Percentiles rank a stretch among this genome's conserved stretches.
Evolutionary conservation across 164 flowering plant species (phyloP).

Genomic region (Warburgia ugandensis): DNA sequence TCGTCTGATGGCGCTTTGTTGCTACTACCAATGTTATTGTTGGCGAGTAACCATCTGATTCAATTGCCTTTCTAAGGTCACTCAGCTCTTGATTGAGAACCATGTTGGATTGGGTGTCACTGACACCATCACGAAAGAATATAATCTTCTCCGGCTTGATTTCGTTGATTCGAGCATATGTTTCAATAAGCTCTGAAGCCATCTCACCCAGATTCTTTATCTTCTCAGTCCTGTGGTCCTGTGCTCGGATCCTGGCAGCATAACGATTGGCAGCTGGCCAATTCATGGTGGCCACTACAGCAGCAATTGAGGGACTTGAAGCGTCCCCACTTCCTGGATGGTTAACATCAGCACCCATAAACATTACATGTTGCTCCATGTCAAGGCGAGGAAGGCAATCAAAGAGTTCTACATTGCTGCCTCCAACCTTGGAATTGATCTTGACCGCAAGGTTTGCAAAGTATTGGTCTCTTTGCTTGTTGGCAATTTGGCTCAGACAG

Average conservation of each 20-base stretch:
- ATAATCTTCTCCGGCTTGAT: conserved; percentile 49
- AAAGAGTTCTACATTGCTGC: conserved; percentile 59
- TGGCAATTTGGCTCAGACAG: conserved; percentile 35
- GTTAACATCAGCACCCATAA: conserved; percentile 85
- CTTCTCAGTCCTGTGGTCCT: conserved; percentile 38
- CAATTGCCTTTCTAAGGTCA: conserved; percentile 22
- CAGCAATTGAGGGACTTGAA: conserved; percentile 63
- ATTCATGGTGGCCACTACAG: conserved; percentile 66
- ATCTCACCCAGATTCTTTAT: conserved; percentile 48
- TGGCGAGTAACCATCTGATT: conserved; percentile 31
- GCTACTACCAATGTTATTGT: conserved; percentile 62
- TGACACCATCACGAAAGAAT: conserved; percentile 81
- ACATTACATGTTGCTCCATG: conserved; percentile 43
- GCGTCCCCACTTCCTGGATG: conserved; percentile 47
- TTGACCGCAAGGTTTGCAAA: conserved; percentile 67
- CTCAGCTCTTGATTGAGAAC: conserved; percentile 59
- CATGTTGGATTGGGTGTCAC: conserved; percentile 79
- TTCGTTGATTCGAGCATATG: conserved; percentile 32
- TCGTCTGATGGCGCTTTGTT: conserved; percentile 69
- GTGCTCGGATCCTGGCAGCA: conserved; percentile 49
- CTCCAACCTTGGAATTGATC: conserved; percentile 85
- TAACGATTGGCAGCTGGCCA: conserved; percentile 85
- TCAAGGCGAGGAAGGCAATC: conserved; percentile 36
- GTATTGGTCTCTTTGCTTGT: conserved; percentile 32
- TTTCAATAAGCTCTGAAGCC: conserved; percentile 50